Evolutionary conservation across 2,329 filamentous ascomycete species (phyloP), one percentile per base, ranked within the genome.

Genomic region (Sclerotinia glacialis): DNA sequence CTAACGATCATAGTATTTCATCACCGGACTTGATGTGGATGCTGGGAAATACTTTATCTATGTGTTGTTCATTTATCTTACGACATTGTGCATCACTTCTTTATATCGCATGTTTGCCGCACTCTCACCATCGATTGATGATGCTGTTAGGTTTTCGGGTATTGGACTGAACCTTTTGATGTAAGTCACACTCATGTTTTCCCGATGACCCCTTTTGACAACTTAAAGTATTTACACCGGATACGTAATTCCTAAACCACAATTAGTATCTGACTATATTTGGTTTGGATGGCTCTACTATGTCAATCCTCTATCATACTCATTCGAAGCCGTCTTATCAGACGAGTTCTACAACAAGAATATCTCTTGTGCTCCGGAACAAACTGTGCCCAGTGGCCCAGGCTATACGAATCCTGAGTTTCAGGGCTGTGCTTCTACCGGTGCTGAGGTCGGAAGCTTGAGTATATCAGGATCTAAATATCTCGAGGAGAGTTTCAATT

Each of bases 31-130:
- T 21, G 84, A 87, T 70, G 77, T 85, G 21, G 79, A 83, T 44
- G 86, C 80, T 3, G 83, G 83, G 18, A 88, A 88, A 69, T 89
- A 88, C 78, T 89, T 83, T 76, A 88, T 89, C 72, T 88, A 86
- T 76, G 79, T 87, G 72, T 78, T 89, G 6, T 88, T 89, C 74
- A 84, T 89, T 58, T 89, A 88, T 72, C 80, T 80, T 40, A 87
- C 79, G 0, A 88, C 86, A 0, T 81, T 89, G 55, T 84, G 83
- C 67, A 80, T 89, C 62, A 89, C 87, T 0, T 80, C 86, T 2
- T 78, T 90, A 21, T 90, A 89, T 74, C 83, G 88, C 11, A 88
- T 89, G 83, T 88, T 90, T 70, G 88, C 86, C 2, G 80, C 86
- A 1, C 78, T 89, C 18, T 88, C 85, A 2, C 86, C 85, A 0